These are phyloP conservation scores for Mycena rosella DNA, from an alignment of 768 basidiomycete species.

Conservation along the genomic window DNA sequence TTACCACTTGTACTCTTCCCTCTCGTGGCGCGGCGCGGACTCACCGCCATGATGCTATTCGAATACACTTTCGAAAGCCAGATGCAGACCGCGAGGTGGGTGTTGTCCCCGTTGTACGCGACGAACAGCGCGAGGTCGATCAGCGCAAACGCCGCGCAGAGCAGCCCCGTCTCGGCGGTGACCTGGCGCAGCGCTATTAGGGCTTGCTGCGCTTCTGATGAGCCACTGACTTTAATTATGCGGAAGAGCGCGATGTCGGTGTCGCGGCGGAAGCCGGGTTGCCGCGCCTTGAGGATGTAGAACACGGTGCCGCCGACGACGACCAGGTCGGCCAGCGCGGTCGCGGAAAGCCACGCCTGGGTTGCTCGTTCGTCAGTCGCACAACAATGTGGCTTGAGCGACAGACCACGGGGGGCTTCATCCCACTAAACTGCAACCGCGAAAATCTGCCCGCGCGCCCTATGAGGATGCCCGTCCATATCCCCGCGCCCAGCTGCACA, in stretches of 20 bases:
- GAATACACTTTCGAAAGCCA: constrained; percentile 40
- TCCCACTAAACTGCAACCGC: background rate
- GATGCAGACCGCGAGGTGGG: constrained; percentile 34
- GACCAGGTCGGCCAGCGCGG: constrained; percentile 40
- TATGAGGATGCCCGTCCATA: constrained; percentile 19
- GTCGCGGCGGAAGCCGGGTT: constrained; percentile 16
- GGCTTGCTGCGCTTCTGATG: background rate
- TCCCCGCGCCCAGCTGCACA: constrained; percentile 14
- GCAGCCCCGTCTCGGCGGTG: constrained; percentile 37
- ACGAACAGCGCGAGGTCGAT: constrained; percentile 38
- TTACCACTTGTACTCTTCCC: background rate
- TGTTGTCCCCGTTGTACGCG: constrained; percentile 30
- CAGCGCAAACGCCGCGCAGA: constrained; percentile 36
- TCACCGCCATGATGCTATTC: constrained; percentile 20
- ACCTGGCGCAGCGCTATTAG: constrained; percentile 17
- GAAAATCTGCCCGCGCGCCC: constrained; percentile 8
- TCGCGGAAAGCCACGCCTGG: constrained; percentile 41
- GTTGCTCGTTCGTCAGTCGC: background rate
- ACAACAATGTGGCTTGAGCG: background rate
- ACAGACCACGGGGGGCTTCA: constrained; percentile 3
- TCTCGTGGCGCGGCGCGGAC: too few relatives aligned
- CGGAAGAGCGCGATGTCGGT: constrained; percentile 30
- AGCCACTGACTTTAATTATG: constrained; percentile 10
- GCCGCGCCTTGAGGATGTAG: constrained; percentile 34
- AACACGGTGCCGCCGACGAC: constrained; percentile 40